Evolutionary conservation across 495 filamentous ascomycete genomes (phyloP).

Genomic region (Acidiella bohemica): DNA sequence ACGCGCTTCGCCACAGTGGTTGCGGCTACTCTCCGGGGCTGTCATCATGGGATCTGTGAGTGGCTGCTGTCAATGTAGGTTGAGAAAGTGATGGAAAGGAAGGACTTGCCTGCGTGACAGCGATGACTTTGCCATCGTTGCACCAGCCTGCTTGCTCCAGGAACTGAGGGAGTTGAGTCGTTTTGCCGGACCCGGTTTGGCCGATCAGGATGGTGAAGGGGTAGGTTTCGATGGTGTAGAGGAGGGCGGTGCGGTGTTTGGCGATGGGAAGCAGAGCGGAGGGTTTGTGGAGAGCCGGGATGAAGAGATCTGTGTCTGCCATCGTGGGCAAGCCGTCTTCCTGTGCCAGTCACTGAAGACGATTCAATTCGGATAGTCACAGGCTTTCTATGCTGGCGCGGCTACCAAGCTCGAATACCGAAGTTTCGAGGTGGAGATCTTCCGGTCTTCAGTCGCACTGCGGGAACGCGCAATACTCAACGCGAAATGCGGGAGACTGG

Average conservation of each 20-base stretch:
- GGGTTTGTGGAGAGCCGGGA: slow-evolving; percentile 29
- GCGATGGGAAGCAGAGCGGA: slow-evolving; percentile 33
- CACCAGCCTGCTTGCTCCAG: slow-evolving; percentile 62
- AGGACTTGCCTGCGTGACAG: slow-evolving; percentile 66
- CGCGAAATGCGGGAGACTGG: no score
- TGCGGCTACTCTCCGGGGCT: slow-evolving; percentile 87
- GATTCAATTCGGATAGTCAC: no score
- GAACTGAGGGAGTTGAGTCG: slow-evolving; percentile 36
- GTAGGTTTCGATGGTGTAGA: slow-evolving; percentile 33
- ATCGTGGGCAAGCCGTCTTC: neutral
- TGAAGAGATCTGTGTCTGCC: slow-evolving; percentile 15
- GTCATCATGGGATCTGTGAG: slow-evolving; percentile 7
- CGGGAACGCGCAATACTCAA: no score
- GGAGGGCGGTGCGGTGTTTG: slow-evolving; percentile 27
- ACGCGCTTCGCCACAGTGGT: slow-evolving; percentile 84
- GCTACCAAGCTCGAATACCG: neutral
- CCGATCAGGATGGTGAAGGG: slow-evolving; percentile 32
- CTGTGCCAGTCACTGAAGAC: neutral
- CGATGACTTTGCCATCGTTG: slow-evolving; percentile 67
- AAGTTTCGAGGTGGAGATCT: neutral
- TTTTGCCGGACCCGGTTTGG: slow-evolving; percentile 35
- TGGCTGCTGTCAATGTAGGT: slow-evolving; percentile 7
- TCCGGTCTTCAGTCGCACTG: no score
- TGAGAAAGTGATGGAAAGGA: neutral
- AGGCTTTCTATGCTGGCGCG: no score